These are phyloP conservation scores for Boechera divaricarpa DNA, from an alignment of 345 rosid genomes.

Conservation along the genomic window DNA sequence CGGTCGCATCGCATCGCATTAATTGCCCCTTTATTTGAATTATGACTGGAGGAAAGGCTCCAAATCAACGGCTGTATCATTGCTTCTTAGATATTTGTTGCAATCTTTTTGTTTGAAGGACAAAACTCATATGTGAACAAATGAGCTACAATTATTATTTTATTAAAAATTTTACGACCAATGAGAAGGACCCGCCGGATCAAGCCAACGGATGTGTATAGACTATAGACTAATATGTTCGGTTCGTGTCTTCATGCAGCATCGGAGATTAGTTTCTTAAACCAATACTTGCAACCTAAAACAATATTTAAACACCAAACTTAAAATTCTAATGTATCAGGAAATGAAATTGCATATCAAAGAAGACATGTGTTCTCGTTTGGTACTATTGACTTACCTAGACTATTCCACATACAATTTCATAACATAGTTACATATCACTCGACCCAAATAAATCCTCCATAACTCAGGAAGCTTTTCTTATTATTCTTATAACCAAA, in stretches of 20 bases:
- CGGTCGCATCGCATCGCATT: constrained; percentile 39
- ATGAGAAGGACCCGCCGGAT: constrained; percentile 1
- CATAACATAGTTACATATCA: too few relatives aligned
- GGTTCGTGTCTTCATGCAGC: background rate
- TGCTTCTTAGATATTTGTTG: constrained; percentile 14
- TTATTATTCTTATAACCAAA: too few relatives aligned
- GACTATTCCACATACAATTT: too few relatives aligned
- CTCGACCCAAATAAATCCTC: too few relatives aligned
- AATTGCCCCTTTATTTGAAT: constrained; percentile 9
- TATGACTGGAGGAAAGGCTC: constrained; percentile 31
- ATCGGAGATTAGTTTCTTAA: background rate
- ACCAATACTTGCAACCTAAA: background rate
- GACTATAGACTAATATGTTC: background rate
- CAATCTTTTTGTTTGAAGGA: constrained; percentile 16
- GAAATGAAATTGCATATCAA: too few relatives aligned
- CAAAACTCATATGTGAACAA: constrained; percentile 35
- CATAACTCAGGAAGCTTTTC: too few relatives aligned
- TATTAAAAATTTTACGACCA: background rate
- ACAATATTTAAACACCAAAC: background rate
- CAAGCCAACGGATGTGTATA: background rate
- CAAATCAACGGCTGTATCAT: constrained; percentile 42
- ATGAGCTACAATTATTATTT: background rate
- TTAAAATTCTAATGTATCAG: too few relatives aligned
- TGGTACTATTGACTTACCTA: too few relatives aligned
- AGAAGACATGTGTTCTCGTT: too few relatives aligned